These are phyloP conservation scores for Wallemia ichthyophaga DNA, from an alignment of 1,284 basidiomycete genomes.

Conservation along the genomic window DNA sequence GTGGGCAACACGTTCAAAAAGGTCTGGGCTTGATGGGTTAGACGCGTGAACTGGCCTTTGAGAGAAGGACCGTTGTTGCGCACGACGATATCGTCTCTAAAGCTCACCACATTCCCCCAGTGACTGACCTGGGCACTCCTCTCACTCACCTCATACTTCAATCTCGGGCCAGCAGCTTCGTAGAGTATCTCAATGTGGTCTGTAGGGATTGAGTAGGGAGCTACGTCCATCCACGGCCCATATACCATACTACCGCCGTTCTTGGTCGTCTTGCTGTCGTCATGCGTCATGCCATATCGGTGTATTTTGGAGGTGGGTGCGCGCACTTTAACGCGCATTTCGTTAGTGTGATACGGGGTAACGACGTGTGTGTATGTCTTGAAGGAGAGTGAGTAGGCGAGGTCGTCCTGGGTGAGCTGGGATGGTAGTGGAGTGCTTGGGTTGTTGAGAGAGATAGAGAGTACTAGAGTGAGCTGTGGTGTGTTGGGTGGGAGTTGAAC, in stretches of 20 bases:
- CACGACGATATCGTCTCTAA: constrained; percentile 58
- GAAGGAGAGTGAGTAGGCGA: constrained; percentile 45
- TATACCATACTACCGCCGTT: constrained; percentile 54
- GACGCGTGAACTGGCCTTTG: constrained; percentile 81
- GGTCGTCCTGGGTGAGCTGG: constrained; percentile 40
- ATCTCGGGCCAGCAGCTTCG: background rate
- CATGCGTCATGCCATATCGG: constrained; percentile 32
- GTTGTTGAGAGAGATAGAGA: constrained; percentile 43
- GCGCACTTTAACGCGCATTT: constrained; percentile 56
- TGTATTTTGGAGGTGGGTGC: constrained; percentile 33
- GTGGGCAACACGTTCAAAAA: constrained; percentile 30
- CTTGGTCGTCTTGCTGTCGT: constrained; percentile 28
- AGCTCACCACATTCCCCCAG: constrained; percentile 83
- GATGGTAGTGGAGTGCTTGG: constrained; percentile 42
- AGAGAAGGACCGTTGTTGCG: constrained; percentile 68
- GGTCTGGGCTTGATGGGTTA: constrained; percentile 50
- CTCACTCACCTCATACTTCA: constrained; percentile 24
- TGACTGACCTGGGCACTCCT: constrained; percentile 73
- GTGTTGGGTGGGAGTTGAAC: background rate
- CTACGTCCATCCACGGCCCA: constrained; percentile 51
- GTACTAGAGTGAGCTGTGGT: constrained; percentile 22
- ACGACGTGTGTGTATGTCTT: constrained; percentile 38
- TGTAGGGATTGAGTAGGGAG: background rate
- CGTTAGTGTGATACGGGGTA: constrained; percentile 48
- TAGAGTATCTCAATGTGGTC: background rate